Conservation (phyloP, 495 filamentous ascomycete species). For the Chaetomium tenue region DNA sequence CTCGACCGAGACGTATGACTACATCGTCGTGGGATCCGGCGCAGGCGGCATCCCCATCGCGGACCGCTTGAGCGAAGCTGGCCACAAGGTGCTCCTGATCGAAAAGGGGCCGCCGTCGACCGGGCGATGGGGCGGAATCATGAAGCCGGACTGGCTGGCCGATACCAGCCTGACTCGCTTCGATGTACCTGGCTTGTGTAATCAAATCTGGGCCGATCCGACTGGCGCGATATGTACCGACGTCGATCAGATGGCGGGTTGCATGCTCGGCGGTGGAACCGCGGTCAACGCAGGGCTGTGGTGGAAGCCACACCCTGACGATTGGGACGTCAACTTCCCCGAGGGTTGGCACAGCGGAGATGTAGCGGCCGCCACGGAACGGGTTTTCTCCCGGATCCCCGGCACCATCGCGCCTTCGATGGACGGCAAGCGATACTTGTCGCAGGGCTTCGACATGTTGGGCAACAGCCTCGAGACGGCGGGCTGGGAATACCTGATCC, state of each 20-base stretch:
- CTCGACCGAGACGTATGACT: constrained; percentile 55
- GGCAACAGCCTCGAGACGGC: constrained; percentile 51
- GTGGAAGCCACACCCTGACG: constrained; percentile 51
- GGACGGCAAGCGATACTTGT: constrained; percentile 64
- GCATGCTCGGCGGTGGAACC: constrained; percentile 69
- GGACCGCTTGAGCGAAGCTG: constrained; percentile 58
- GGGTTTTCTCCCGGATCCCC: constrained; percentile 64
- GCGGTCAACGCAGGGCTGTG: constrained; percentile 64
- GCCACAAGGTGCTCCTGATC: constrained; percentile 60
- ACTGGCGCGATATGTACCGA: constrained; percentile 62
- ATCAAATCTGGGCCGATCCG: constrained; percentile 61
- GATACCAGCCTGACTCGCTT: constrained; percentile 66
- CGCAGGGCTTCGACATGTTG: constrained; percentile 60
- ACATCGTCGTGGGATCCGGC: constrained; percentile 62
- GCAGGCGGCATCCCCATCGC: constrained; percentile 63
- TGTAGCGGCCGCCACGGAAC: constrained; percentile 54
- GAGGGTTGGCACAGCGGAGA: constrained; percentile 65
- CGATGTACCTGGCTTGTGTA: constrained; percentile 71
- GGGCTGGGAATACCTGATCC: constrained; percentile 60
- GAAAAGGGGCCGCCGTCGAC: constrained; percentile 61
- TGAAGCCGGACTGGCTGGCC: constrained; percentile 60
- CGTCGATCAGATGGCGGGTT: constrained; percentile 67
- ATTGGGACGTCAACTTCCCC: constrained; percentile 73
- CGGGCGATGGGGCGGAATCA: constrained; percentile 54
- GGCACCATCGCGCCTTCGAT: constrained; percentile 64